Evolutionary conservation across 148 eudicot species (phyloP).

Genomic region (Persicaria maculosa): DNA sequence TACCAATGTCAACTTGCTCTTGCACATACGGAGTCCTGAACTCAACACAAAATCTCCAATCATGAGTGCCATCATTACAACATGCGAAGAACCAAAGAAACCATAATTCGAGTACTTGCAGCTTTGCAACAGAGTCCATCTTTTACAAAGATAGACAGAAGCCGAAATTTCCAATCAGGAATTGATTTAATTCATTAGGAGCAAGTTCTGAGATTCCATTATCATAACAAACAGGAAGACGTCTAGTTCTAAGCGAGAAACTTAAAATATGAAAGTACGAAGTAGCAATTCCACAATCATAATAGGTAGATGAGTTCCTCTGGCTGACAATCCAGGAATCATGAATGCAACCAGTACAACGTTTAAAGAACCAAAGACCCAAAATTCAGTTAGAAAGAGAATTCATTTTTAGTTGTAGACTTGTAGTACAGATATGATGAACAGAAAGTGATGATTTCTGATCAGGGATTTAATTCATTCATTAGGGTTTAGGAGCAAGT

Average conservation of each 20-base stretch:
- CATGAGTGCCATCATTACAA: not conserved
- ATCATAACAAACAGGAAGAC: not conserved
- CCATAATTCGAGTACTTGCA: not conserved
- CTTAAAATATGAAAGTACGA: not conserved
- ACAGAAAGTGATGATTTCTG: no score
- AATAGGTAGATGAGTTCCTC: not conserved
- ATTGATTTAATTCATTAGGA: not conserved
- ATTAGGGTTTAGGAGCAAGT: no score
- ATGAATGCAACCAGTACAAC: no score
- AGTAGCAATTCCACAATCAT: not conserved
- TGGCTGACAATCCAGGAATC: not conserved
- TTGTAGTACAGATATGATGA: no score
- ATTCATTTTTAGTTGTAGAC: no score
- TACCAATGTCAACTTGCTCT: conserved; percentile 79
- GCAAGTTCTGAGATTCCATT: not conserved
- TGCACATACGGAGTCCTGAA: conserved; percentile 69
- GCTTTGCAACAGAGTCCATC: not conserved
- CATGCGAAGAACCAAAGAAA: not conserved
- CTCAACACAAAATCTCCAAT: conserved; percentile 12
- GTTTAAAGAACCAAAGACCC: not conserved
- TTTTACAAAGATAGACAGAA: not conserved
- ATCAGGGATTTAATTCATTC: no score
- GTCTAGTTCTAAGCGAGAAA: no score
- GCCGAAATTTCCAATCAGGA: not conserved
- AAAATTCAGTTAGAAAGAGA: no score